phyloP scores from a whole-genome alignment of 768 basidiomycete species.

The Kwoniella pini region DNA sequence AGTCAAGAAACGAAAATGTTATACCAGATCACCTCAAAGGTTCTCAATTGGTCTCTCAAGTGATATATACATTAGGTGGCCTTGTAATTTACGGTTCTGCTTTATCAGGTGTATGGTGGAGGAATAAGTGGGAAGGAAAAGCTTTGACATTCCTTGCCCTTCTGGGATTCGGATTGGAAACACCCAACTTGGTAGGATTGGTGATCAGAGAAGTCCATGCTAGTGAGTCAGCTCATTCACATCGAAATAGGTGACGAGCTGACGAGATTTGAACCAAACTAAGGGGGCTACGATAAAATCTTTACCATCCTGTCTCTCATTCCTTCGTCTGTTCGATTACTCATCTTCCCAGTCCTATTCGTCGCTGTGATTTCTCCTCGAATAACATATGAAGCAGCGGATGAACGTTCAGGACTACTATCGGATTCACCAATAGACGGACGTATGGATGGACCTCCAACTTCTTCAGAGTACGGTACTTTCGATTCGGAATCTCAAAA shows the following conservation, averaged over 20 bases:
- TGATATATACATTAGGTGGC: constrained; percentile 40
- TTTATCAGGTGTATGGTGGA: constrained; percentile 34
- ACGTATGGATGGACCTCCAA: constrained; percentile 61
- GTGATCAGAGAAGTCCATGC: constrained; percentile 30
- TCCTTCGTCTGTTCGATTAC: constrained; percentile 35
- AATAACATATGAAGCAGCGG: constrained; percentile 61
- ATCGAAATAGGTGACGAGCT: not conserved
- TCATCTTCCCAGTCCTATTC: constrained; percentile 54
- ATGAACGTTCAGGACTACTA: constrained; percentile 53
- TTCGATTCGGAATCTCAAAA: constrained; percentile 53
- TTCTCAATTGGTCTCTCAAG: constrained; percentile 17
- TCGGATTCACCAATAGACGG: constrained; percentile 56
- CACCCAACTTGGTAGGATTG: constrained; percentile 36
- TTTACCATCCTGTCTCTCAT: constrained; percentile 59
- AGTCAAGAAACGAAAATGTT: constrained; percentile 61
- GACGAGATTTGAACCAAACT: not conserved
- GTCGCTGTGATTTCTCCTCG: constrained; percentile 67
- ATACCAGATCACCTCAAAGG: constrained; percentile 5
- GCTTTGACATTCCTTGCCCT: constrained; percentile 28
- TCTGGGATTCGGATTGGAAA: constrained; percentile 33
- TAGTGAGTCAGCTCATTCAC: constrained; percentile 29
- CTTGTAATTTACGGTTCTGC: constrained; percentile 37
- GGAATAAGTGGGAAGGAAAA: constrained; percentile 35
- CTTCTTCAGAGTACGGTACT: constrained; percentile 57
- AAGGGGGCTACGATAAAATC: constrained; percentile 29